These are phyloP conservation scores for Alternaria sp. DNA, from an alignment of 2,329 filamentous ascomycete genomes.

Conservation along the genomic window DNA sequence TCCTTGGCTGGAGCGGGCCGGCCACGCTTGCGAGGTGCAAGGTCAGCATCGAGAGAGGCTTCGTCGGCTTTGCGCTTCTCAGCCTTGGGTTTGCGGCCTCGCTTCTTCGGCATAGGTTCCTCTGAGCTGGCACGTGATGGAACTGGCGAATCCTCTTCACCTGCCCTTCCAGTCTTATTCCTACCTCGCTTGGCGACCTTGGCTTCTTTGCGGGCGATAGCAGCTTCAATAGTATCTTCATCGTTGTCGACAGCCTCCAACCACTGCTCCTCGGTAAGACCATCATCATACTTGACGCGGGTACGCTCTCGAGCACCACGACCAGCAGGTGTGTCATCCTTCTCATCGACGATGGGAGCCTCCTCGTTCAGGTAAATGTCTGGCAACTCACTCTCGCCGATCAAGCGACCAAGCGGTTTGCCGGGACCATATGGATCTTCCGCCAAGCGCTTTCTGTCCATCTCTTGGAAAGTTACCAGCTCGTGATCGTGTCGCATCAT, in stretches of 20 bases:
- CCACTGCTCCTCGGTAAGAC: slow-evolving; percentile 98
- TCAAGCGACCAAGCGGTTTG: slow-evolving; percentile 77
- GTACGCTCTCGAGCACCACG: slow-evolving; percentile 95
- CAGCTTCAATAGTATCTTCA: slow-evolving; percentile 91
- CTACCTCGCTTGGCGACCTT: slow-evolving; percentile 79
- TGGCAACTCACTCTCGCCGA: slow-evolving; percentile 86
- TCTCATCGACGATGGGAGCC: slow-evolving; percentile 79
- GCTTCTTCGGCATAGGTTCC: slow-evolving; percentile 77
- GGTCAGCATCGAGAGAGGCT: slow-evolving; percentile 70
- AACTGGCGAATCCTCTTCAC: slow-evolving; percentile 71
- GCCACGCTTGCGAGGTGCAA: slow-evolving; percentile 70
- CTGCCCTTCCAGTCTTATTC: slow-evolving; percentile 73
- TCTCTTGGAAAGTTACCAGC: slow-evolving; percentile 76
- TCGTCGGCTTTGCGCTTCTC: slow-evolving; percentile 91
- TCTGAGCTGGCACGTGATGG: slow-evolving; percentile 86
- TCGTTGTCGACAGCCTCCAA: slow-evolving; percentile 97
- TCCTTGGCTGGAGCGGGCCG: slow-evolving; percentile 71
- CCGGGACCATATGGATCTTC: slow-evolving; percentile 76
- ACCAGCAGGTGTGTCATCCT: slow-evolving; percentile 74
- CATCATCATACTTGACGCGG: slow-evolving; percentile 94
- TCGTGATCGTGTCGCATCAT: slow-evolving; percentile 89
- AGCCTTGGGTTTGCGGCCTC: slow-evolving; percentile 77
- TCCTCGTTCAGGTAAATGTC: slow-evolving; percentile 93
- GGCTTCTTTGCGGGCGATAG: slow-evolving; percentile 87
- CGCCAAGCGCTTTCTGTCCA: slow-evolving; percentile 77